Base-by-base conservation (phyloP, 495 filamentous ascomycete species). In the Cryomyces antarcticus region DNA sequence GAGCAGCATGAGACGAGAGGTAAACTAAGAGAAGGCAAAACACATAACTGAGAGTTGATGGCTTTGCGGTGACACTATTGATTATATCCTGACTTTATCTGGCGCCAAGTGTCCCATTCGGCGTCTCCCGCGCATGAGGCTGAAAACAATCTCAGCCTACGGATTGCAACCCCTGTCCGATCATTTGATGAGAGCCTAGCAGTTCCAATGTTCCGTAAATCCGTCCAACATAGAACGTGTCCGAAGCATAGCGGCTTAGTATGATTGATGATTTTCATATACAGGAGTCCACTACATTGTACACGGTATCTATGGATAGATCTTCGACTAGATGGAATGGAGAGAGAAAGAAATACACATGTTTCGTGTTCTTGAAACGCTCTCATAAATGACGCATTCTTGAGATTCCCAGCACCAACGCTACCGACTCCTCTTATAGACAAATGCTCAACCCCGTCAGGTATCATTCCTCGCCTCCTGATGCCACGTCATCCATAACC, bases 371-470 rank as follows among this genome's bases (percentile, higher is more conserved):
- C 2, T 24, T 7, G 17, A 24, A 24, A 24, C 41, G 30, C 28
- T 37, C 41, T 10, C 41, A 37, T 43, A 24, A 37, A n/a, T 37
- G 41, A 24, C 37, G 37, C 30, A 43, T 43, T 37, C 31, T 36
- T 30, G 33, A 24, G 17, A 24, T 24, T 24, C 17, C 11, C 30
- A 35, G 31, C 5, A 24, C 7, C 6, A 17, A 7, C 6, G 9
- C 12, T 5, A 43, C 34, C 31, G 34, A 10, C 34, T 7, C 6
- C 13, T 12, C 41, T 43, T 43, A 5, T 37, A 28, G 6, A n/a
- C 27, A 12, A n/a, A 30, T n/a, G 9, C 30, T 41, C 7, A 29
- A 41, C 30, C 30, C 30, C 30, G 7, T 30, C 39, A 12, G n/a
- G 3, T 31, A 24, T 30, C 13, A 30, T n/a, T 43, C 31, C 6